phyloP scores from a whole-genome alignment of 345 rosid species.

The Cardamine occulta region DNA sequence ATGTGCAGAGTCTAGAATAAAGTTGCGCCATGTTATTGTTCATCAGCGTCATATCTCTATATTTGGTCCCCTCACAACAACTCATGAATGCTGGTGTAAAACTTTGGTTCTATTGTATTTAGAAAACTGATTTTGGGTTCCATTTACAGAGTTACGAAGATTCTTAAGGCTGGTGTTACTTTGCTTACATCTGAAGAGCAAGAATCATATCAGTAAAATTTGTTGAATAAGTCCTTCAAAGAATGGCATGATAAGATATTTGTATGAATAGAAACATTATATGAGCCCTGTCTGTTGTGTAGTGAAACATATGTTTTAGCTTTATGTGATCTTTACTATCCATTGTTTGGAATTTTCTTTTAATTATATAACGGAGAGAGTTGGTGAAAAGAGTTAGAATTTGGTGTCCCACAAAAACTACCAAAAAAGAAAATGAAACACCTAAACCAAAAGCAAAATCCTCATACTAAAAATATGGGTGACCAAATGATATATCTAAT shows the following conservation, averaged over 20 bases:
- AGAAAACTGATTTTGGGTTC: background rate
- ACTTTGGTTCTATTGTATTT: constrained; percentile 1
- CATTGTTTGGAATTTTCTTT: constrained; percentile 9
- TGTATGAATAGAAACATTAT: background rate
- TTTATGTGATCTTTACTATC: constrained; percentile 12
- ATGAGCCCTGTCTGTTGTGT: background rate
- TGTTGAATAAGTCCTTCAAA: background rate
- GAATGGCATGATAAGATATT: background rate
- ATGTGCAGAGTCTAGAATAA: constrained; percentile 20
- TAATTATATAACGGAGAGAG: constrained; percentile 2
- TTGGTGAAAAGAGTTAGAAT: constrained; percentile 33
- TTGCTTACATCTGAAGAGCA: constrained; percentile 17
- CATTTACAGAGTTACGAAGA: constrained; percentile 18
- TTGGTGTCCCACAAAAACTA: constrained; percentile 18
- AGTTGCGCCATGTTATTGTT: constrained; percentile 23
- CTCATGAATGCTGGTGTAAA: constrained; percentile 5
- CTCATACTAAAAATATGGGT: constrained; percentile 9
- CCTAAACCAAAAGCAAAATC: constrained; percentile 22
- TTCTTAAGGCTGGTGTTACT: constrained; percentile 6
- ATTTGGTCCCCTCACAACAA: constrained; percentile 26
- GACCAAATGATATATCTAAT: background rate
- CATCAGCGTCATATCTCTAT: constrained; percentile 1
- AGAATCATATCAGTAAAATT: background rate
- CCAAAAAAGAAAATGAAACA: constrained; percentile 10
- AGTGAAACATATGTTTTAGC: constrained; percentile 13